Base-by-base conservation (phyloP, 768 basidiomycete species). In the Lactarius evosmus region DNA sequence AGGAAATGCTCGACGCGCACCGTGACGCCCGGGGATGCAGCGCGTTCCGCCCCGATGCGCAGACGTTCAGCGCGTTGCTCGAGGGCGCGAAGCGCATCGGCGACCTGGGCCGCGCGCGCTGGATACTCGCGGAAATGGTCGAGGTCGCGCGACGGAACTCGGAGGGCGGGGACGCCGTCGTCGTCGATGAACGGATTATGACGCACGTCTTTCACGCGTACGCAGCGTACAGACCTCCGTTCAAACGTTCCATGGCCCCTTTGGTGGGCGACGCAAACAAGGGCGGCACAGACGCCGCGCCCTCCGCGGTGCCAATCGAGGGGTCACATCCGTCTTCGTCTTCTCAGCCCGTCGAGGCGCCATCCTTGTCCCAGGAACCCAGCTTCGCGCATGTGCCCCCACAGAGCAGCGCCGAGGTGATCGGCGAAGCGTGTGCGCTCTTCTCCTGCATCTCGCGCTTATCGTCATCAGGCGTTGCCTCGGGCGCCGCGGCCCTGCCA, bases 91-190 rank as follows among this genome's bases (percentile, higher is more conserved):
- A 93, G 74, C 80, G 93, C 7, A 77, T 87, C 2, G 94, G 95
- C 0, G 96, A 98, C 73, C 75, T 99, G 25, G 79, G 81, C 3
- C 80, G 93, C 54, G 86, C 87, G 29, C 79, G 95, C 68, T 98
- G 95, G 95, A 88, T 98, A 63, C 78, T 98, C 59, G 91, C 89
- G 1, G 94, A 97, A 77, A 84, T 93, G 75, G 81, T 91, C 29
- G 78, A 77, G 49, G 75, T 25, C 38, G 41, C 46, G 62, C 56
- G 73, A 58, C 60, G 65, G 9, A 70, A 69, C 22, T 66, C 63
- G 30, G 72, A 55, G 36, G 72, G 60, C 33, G 38, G 69, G 62
- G n/a, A 66, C 6, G 73, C 76, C 27, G 73, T 76, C 27, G 71
- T 73, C 19, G 74, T 84, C 25, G 81, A 90, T 66, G 87, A 89